Evolutionary conservation across 1,139 yeast species (phyloP).

Genomic region (Hansenula sp.): DNA sequence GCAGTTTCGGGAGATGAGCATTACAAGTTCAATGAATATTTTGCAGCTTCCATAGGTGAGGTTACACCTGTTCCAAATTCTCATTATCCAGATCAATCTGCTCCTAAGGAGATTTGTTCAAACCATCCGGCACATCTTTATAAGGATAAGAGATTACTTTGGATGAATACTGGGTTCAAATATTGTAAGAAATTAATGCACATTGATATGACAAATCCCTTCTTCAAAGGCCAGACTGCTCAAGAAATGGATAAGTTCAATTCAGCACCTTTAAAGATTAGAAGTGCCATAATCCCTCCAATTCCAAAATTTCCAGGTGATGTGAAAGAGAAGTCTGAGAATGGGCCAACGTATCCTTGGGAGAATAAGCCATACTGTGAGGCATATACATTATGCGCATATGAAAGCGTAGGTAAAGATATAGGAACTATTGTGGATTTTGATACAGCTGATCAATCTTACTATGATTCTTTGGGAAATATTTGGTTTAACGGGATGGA

Average conservation of each 20-base stretch:
- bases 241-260: conserved; percentile 25
- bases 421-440: conserved; percentile 14
- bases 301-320: conserved; percentile 18
- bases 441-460: conserved; percentile 4
- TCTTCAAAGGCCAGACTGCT: conserved; percentile 10
- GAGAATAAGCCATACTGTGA: conserved; percentile 46
- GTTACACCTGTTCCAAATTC: conserved; percentile 15
- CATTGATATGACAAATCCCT: conserved; percentile 11
- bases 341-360: conserved; percentile 55
- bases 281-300: conserved; percentile 54
- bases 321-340: conserved; percentile 26
- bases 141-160: conserved; percentile 36
- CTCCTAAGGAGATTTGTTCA: conserved; percentile 34
- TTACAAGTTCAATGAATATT: conserved; percentile 30
- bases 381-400: conserved; percentile 56
- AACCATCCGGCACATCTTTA: conserved; percentile 42
- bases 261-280: conserved; percentile 39
- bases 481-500: conserved; percentile 10
- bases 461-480: conserved; percentile 12
- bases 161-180: conserved; percentile 54
- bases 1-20: conserved; percentile 47
- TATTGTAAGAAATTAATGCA: conserved; percentile 34
- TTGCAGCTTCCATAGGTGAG: conserved; percentile 46
- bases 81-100: conserved; percentile 12
- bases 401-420: conserved; percentile 31